A percentile compares a stretch with the other conserved stretches of the same genome.
These are phyloP conservation scores for Aureobasidium lini DNA, from an alignment of 2,329 filamentous ascomycete species.

Conservation along the genomic window DNA sequence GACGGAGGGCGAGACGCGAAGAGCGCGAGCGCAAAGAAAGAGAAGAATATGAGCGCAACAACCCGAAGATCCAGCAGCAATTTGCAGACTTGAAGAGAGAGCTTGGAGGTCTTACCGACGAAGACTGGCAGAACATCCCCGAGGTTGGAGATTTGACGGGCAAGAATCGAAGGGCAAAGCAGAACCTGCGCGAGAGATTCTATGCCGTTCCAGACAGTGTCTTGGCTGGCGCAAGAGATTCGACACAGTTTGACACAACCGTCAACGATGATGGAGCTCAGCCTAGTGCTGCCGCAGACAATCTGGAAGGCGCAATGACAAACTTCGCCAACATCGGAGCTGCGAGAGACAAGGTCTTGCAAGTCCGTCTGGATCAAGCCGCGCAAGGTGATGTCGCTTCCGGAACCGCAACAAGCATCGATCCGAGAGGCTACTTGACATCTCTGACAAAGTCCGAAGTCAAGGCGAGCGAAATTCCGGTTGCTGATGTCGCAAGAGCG, in stretches of 20 bases:
- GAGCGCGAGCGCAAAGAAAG: conserved; percentile 82
- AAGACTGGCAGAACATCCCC: conserved; percentile 92
- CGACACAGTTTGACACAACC: conserved; percentile 76
- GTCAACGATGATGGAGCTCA: conserved; percentile 65
- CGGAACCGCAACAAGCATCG: conserved; percentile 83
- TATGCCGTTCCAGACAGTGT: conserved; percentile 97
- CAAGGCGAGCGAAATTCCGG: conserved; percentile 70
- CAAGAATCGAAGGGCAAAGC: conserved; percentile 78
- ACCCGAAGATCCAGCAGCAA: conserved; percentile 96
- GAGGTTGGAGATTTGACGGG: conserved; percentile 96
- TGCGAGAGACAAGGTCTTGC: conserved; percentile 88
- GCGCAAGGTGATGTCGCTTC: conserved; percentile 63
- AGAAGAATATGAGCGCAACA: conserved; percentile 93
- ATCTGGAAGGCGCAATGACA: conserved; percentile 78
- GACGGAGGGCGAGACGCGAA: conserved; percentile 76
- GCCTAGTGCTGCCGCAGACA: conserved; percentile 36
- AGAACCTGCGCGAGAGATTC: conserved; percentile 69
- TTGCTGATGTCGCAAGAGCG: conserved; percentile 92
- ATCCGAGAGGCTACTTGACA: conserved; percentile 92
- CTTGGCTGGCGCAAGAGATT: conserved; percentile 73
- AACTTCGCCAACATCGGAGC: conserved; percentile 98
- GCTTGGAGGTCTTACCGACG: conserved; percentile 78
- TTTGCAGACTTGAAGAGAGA: conserved; percentile 94
- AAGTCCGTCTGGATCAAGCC: conserved; percentile 87
- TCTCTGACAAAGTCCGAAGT: conserved; percentile 76